A percentile compares a stretch with the other conserved stretches of the same genome.
Evolutionary conservation across 2,329 filamentous ascomycete species (phyloP).

Genomic region (Fusarium hostae): DNA sequence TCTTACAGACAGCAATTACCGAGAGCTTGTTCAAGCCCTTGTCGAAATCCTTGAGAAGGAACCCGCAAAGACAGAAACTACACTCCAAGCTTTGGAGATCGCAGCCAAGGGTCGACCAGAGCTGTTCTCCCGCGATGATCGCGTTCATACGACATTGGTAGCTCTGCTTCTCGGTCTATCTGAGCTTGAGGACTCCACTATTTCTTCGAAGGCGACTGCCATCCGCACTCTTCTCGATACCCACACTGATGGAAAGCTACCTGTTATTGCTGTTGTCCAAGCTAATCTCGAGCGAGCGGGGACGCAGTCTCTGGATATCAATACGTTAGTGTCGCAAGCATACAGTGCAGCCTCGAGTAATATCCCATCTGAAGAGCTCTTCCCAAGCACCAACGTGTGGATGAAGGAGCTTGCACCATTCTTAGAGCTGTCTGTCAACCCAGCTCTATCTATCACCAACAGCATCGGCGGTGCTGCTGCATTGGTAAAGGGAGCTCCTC

Average conservation of each 20-base stretch:
- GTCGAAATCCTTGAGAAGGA: slow-evolving; percentile 48
- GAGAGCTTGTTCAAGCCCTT: slow-evolving; percentile 50
- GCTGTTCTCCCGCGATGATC: slow-evolving; percentile 57
- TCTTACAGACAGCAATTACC: slow-evolving; percentile 51
- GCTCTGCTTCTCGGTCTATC: slow-evolving; percentile 64
- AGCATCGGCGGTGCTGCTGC: slow-evolving; percentile 76
- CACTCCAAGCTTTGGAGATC: slow-evolving; percentile 60
- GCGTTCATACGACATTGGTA: slow-evolving; percentile 61
- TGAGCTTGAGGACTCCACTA: slow-evolving; percentile 56
- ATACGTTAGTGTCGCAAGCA: slow-evolving; percentile 63
- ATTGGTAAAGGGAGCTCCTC: slow-evolving; percentile 59
- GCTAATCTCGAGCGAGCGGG: slow-evolving; percentile 63
- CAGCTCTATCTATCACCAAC: slow-evolving; percentile 79
- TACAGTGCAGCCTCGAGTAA: slow-evolving; percentile 47
- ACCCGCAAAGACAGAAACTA: slow-evolving; percentile 43
- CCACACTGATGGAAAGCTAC: slow-evolving; percentile 54
- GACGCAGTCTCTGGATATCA: slow-evolving; percentile 61
- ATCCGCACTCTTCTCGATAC: slow-evolving; percentile 61
- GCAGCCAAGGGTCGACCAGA: slow-evolving; percentile 58
- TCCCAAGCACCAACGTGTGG: slow-evolving; percentile 76
- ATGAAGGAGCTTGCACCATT: slow-evolving; percentile 67
- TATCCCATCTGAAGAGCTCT: slow-evolving; percentile 57
- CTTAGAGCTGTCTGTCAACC: slow-evolving; percentile 62
- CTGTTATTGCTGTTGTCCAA: slow-evolving; percentile 63
- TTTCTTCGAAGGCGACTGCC: slow-evolving; percentile 55